Evolutionary conservation across 2,329 filamentous ascomycete genomes (phyloP), one percentile per base, ranked within the genome.

Genomic region (Ceratocystis alfenasii): DNA sequence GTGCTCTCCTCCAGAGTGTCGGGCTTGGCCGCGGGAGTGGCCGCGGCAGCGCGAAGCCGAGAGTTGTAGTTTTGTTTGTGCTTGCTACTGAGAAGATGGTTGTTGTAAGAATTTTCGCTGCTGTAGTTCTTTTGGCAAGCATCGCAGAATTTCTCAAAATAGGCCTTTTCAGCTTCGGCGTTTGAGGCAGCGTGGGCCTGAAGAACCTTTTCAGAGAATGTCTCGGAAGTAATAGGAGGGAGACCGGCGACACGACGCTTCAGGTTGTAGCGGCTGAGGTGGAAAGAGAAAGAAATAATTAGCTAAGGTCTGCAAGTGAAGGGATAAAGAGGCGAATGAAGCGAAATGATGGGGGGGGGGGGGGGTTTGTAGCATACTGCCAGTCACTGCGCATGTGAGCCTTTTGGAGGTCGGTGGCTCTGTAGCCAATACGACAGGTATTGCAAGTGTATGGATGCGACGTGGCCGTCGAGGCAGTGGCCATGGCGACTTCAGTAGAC

Each of bases 341-440:
- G 10, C 2, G 17, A 10, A 22, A 22, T 20, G 48, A 20, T 10
- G 17, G n/a, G n/a, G 46, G 46, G 17, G 15, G 6, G 15, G 22
- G n/a, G 50, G 10, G 2, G 12, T 4, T 17, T 30, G 69, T 65
- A 4, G 86, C 89, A 78, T 82, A 94, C 88, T 99, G 93, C 94
- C 94, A 99, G 78, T 99, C 94, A 71, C 88, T 94, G 76, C 94
- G 91, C 94, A 99, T 99, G 75, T 99, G 94, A 46, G 85, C 87
- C 74, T 94, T 87, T 78, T 99, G 94, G 66, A 95, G 82, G 74
- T 97, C 93, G 75, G 89, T 91, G 74, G 90, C 91, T 70, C 93
- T 87, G 78, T 97, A 99, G 64, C 93, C 94, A 71, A 99, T 92
- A 75, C 96, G 90, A 74, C 94, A 99, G 67, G 92, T 94, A 77